Base-by-base conservation (phyloP, 2,329 filamentous ascomycete species). In the Scedosporium boydii region DNA sequence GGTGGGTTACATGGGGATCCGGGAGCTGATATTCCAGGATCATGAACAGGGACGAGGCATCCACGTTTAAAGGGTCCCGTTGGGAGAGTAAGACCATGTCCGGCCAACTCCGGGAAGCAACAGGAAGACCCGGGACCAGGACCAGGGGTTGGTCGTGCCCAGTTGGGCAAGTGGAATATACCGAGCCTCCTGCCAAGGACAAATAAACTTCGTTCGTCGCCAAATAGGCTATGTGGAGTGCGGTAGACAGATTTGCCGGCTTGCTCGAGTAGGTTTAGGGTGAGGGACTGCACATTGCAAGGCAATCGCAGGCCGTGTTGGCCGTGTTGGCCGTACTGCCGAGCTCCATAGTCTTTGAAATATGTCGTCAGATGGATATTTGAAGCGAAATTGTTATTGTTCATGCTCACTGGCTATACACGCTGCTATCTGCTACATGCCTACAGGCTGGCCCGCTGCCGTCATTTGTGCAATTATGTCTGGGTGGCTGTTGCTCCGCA, bases 331-430 rank as follows among this genome's bases (percentile, higher is more conserved):
- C 18, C 51, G 51, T 16, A 44, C 41, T 59, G 58, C 58, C 58
- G 58, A 46, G 26, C 38, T 41, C 58, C 51, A 26, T 55, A 44
- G 7, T 23, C 26, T 41, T 41, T 59, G 41, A 27, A 59, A 46
- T 59, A 26, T 42, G 58, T 29, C 42, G 58, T 59, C 58, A 44
- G 58, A 46, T 23, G 23, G 18, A 60, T 60, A 60, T 60, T 60
- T 21, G 42, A 60, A 44, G 38, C 59, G 38, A 60, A 29, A 60
- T 60, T 60, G 44, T 60, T 60, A 58, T 55, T 55, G 51, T 55
- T 55, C 51, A 27, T 55, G 51, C 34, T 38, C 34, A 38, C 34
- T 38, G 34, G 34, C 34, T 38, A 38, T 14, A 38, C 34, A 38
- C 34, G 34, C 34, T 38, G 34, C 34, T 38, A 38, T 38, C 34